Percentiles rank a stretch among this genome's conserved stretches.
phyloP scores from a whole-genome alignment of 768 basidiomycete species.

The Botryobasidium botryosum region DNA sequence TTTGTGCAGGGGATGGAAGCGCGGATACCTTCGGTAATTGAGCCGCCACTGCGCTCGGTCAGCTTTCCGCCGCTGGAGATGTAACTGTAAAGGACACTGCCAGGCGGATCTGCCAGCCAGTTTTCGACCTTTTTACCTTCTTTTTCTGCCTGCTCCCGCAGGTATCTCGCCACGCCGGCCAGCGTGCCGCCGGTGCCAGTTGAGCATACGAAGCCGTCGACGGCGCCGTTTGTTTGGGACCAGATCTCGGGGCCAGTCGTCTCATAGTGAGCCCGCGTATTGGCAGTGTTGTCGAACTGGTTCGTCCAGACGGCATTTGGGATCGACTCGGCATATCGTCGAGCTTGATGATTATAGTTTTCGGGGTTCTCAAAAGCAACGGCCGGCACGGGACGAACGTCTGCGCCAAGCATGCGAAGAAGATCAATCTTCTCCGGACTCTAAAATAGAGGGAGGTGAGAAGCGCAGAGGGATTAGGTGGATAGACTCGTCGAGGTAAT shows the following conservation, averaged over 20 bases:
- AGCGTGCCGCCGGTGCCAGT: slow-evolving; percentile 96
- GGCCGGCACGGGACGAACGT: slow-evolving; percentile 90
- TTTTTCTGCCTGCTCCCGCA: slow-evolving; percentile 57
- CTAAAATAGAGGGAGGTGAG: slow-evolving; percentile 23
- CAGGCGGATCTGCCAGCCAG: slow-evolving; percentile 95
- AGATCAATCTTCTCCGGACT: slow-evolving; percentile 98
- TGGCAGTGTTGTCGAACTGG: slow-evolving; percentile 95
- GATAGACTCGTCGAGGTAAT: too few relatives aligned
- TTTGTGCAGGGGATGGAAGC: background rate
- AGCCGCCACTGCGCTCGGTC: slow-evolving; percentile 62
- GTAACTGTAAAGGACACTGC: slow-evolving; percentile 77
- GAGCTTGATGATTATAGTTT: slow-evolving; percentile 98
- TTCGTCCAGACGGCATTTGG: slow-evolving; percentile 89
- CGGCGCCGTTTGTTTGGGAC: slow-evolving; percentile 60
- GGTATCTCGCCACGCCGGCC: slow-evolving; percentile 67
- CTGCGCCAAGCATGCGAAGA: slow-evolving; percentile 90
- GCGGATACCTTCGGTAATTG: slow-evolving; percentile 78
- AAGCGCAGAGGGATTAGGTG: slow-evolving; percentile 4
- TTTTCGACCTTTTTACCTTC: slow-evolving; percentile 51
- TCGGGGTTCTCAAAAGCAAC: slow-evolving; percentile 88
- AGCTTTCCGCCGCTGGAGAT: slow-evolving; percentile 64
- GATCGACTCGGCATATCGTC: slow-evolving; percentile 57
- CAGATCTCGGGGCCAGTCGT: slow-evolving; percentile 96
- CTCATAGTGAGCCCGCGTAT: slow-evolving; percentile 70
- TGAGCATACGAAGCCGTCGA: slow-evolving; percentile 86